Conservation (phyloP, 2,329 filamentous ascomycete species). For the Fusarium euwallaceae region DNA sequence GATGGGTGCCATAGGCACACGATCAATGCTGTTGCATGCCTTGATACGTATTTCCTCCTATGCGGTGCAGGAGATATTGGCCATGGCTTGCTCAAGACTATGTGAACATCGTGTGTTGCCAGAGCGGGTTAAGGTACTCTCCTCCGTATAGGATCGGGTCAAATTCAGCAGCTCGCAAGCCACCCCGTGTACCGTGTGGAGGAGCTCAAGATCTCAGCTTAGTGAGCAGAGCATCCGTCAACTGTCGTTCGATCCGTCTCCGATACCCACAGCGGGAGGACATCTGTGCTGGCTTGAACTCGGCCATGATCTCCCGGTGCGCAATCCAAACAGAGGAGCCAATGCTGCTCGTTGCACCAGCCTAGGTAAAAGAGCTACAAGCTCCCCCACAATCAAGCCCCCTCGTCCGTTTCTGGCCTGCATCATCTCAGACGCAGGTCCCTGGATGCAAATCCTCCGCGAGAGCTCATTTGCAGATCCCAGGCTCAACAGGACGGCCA, state of each 20-base stretch:
- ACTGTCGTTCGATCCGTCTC: constrained; percentile 7
- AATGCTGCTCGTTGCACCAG: constrained; percentile 24
- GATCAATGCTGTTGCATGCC: constrained; percentile 14
- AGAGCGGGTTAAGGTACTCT: neutral
- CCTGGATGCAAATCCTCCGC: constrained; percentile 38
- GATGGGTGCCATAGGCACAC: constrained; percentile 18
- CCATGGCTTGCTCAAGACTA: constrained; percentile 11
- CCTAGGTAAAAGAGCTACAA: constrained; percentile 21
- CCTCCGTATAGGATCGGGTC: neutral
- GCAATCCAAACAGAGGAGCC: constrained; percentile 24
- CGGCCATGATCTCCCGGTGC: constrained; percentile 18
- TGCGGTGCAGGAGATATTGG: neutral
- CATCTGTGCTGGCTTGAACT: neutral
- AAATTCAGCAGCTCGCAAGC: constrained; percentile 1
- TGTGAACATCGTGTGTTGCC: constrained; percentile 13
- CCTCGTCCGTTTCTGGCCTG: constrained; percentile 19
- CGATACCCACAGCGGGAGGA: constrained; percentile 29
- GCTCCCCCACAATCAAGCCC: constrained; percentile 24
- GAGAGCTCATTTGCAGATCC: constrained; percentile 35
- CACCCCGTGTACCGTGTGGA: constrained; percentile 8
- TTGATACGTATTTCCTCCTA: constrained; percentile 1
- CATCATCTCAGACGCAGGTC: constrained; percentile 43
- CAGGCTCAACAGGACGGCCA: constrained; percentile 20
- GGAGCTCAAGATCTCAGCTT: constrained; percentile 11
- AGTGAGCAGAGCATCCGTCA: constrained; percentile 1